A percentile compares a stretch with the other conserved stretches of the same genome.
Evolutionary conservation across 2,329 filamentous ascomycete species (phyloP).

Genomic region (Pseudogymnoascus destructans): DNA sequence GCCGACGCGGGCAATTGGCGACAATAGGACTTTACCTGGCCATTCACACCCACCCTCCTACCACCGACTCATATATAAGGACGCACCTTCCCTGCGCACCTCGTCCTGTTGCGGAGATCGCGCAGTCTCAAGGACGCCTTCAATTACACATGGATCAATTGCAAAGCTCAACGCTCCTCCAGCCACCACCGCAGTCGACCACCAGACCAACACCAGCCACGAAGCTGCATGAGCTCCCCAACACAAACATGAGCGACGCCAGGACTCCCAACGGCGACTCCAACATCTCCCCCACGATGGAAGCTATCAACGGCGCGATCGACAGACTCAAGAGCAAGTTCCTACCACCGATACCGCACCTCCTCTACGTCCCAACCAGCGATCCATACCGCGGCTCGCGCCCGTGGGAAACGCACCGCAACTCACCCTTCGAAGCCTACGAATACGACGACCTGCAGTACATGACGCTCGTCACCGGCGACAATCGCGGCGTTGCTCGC

Average conservation of each 20-base stretch:
- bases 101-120: neutral
- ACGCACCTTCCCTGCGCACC: neutral
- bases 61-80: neutral
- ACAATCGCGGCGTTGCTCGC: constrained; percentile 3
- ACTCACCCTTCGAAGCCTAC: constrained; percentile 20
- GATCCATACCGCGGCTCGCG: constrained; percentile 17
- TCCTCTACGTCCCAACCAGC: constrained; percentile 20
- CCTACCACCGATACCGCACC: constrained; percentile 20
- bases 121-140: neutral
- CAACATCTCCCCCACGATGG: neutral
- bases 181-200: neutral
- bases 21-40: neutral
- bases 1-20: constrained; percentile 1
- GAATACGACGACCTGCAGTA: constrained; percentile 7
- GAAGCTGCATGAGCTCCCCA: constrained; percentile 1
- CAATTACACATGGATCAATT: neutral
- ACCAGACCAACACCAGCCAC: neutral
- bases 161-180: neutral
- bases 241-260: neutral
- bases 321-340: neutral
- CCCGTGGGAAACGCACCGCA: constrained; percentile 20
- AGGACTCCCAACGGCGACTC: neutral
- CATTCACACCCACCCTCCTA: neutral
- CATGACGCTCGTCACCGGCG: constrained; percentile 7
- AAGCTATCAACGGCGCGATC: neutral